phyloP scores from a whole-genome alignment of 1,284 basidiomycete genomes.

The Rhodofomes roseus region DNA sequence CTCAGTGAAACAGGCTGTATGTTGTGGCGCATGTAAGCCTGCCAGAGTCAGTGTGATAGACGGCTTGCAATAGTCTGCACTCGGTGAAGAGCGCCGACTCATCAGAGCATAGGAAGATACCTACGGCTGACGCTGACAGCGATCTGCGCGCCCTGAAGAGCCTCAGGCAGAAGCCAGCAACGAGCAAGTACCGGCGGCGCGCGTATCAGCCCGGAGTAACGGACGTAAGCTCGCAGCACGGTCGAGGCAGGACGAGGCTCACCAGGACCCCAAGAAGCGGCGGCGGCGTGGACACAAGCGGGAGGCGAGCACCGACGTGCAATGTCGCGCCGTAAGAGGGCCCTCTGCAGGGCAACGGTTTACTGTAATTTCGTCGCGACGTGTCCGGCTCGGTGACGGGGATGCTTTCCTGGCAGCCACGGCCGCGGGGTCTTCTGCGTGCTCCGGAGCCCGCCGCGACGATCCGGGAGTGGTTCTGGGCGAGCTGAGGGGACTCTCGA shows the following conservation, averaged over 20 bases:
- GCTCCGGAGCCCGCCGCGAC: neutral
- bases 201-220: neutral
- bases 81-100: too few relatives aligned
- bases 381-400: neutral
- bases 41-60: too few relatives aligned
- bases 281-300: neutral
- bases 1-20: too few relatives aligned
- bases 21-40: too few relatives aligned
- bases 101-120: too few relatives aligned
- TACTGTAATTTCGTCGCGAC: neutral
- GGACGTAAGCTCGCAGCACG: neutral
- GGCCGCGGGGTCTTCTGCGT: neutral
- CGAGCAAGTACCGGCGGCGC: neutral
- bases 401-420: neutral
- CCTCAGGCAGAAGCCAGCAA: neutral
- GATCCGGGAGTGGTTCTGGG: neutral
- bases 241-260: neutral
- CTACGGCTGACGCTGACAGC: neutral
- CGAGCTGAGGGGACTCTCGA: neutral
- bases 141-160: neutral
- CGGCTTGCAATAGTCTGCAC: too few relatives aligned
- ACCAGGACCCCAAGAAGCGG: neutral
- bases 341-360: neutral
- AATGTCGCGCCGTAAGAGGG: neutral
- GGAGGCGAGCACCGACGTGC: neutral